Evolutionary conservation across 495 filamentous ascomycete species (phyloP).

Genomic region (Aspergillus asperescens): DNA sequence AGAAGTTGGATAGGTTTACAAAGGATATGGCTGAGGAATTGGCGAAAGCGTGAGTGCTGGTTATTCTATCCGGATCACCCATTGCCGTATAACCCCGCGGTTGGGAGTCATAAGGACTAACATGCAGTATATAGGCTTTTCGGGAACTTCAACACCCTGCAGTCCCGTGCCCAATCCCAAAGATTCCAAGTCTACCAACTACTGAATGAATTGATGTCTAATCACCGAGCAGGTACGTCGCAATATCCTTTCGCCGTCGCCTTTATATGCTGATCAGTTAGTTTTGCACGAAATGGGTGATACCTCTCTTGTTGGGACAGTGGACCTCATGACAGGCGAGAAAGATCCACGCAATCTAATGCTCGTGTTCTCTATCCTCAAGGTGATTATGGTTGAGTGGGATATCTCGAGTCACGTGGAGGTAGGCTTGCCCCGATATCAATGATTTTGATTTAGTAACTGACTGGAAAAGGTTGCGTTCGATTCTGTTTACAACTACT

Average conservation of each 20-base stretch:
- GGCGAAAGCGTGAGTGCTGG: conserved; percentile 46
- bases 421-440: conserved; percentile 31
- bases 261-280: conserved; percentile 19
- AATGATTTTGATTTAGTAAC: background rate
- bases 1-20: conserved; percentile 45
- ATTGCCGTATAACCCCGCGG: background rate
- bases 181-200: conserved; percentile 60
- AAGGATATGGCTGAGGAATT: conserved; percentile 44
- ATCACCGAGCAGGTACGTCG: conserved; percentile 54
- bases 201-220: conserved; percentile 60
- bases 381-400: conserved; percentile 71
- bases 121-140: conserved; percentile 34
- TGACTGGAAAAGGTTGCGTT: conserved; percentile 53
- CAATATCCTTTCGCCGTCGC: background rate
- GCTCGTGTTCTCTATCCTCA: conserved; percentile 69
- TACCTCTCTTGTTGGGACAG: conserved; percentile 57
- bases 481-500: conserved; percentile 73
- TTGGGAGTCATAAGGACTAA: background rate
- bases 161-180: conserved; percentile 57
- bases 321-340: conserved; percentile 66
- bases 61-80: background rate
- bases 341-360: conserved; percentile 76
- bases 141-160: conserved; percentile 51
- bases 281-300: conserved; percentile 52
- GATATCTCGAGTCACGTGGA: conserved; percentile 58